Evolutionary conservation across 208 protist species (phyloP), one percentile per base, ranked within the genome.

Genomic region (Ichthyophonus hoferi): DNA sequence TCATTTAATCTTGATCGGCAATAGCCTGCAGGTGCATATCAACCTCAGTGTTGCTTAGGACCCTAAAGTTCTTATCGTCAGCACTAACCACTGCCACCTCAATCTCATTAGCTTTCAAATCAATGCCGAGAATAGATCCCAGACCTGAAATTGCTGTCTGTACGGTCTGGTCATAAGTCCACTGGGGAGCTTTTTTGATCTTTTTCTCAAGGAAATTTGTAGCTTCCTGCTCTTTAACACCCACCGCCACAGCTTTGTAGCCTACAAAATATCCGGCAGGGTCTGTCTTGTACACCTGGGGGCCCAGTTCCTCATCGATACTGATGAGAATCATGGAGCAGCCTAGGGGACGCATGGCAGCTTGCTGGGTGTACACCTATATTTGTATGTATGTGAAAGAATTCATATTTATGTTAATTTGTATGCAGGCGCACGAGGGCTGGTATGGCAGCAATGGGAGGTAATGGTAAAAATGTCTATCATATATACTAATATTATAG

Each of bases 291-390:
- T 58, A 93, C 42, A 93, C 3, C 50, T 89, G 87, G 31, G 91
- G 79, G 35, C 91, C 91, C 2, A 35, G 35, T 83, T 93, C 91
- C 1, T 90, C 87, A 79, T 93, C 91, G 34, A 90, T 77, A 34
- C 58, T 37, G n/a, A 91, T 87, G 17, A 91, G 39, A 3, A 91
- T 91, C 90, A 91, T 91, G 1, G 90, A 86, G 42, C 86, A 91
- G 1, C 90, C 90, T n/a, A 92, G 83, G 0, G 90, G 90, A 31
- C 90, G 43, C 79, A 90, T 85, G 37, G 77, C 17, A 17, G 90
- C 90, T 40, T 92, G 79, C 41, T 99, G 98, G 17, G 98, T 99
- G 90, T 96, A 98, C 79, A 99, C 93, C 94, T 85, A 37, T 31
- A 33, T 85, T 2, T 85, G 92, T 38, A 40, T 24, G n/a, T 85